phyloP scores from a whole-genome alignment of 768 basidiomycete genomes.

The Royoungia palumana region DNA sequence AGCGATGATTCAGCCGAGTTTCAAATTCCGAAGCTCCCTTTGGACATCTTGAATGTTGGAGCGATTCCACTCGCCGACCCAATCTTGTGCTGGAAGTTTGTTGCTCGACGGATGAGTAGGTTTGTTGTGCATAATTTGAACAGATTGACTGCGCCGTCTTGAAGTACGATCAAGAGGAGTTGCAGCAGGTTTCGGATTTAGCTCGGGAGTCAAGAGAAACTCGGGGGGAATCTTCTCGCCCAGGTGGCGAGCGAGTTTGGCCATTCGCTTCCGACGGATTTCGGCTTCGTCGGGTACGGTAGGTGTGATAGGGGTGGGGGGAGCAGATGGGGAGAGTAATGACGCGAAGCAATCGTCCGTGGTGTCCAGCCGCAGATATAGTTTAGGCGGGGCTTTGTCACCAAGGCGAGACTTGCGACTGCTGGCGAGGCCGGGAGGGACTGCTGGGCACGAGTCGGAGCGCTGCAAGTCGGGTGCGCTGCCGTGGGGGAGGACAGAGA shows the following conservation, averaged over 20 bases:
- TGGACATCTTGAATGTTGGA: constrained; percentile 38
- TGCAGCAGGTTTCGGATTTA: neutral
- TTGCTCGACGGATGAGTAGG: neutral
- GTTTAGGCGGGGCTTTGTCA: constrained; percentile 17
- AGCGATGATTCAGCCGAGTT: constrained; percentile 5
- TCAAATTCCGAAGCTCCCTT: constrained; percentile 33
- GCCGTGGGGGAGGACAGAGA: constrained; percentile 1
- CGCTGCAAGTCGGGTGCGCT: constrained; percentile 1
- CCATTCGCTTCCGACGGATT: constrained; percentile 48
- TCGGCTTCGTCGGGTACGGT: constrained; percentile 28
- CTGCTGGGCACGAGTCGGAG: constrained; percentile 6
- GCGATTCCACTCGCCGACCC: constrained; percentile 43
- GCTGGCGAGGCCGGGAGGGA: constrained; percentile 20
- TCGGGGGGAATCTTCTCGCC: constrained; percentile 59
- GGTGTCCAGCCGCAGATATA: constrained; percentile 24
- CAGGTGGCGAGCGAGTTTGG: constrained; percentile 54
- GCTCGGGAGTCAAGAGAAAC: constrained; percentile 39
- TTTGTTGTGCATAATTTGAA: constrained; percentile 2
- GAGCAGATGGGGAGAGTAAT: constrained; percentile 13
- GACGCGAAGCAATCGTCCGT: constrained; percentile 7
- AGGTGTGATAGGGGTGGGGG: constrained; percentile 21
- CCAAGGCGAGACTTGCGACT: constrained; percentile 10
- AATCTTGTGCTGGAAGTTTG: constrained; percentile 14
- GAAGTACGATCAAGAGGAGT: neutral
- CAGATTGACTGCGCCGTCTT: constrained; percentile 18